Base-by-base conservation (phyloP, 805 yeast genomes). In the Zygoascus bituminiphila region DNA sequence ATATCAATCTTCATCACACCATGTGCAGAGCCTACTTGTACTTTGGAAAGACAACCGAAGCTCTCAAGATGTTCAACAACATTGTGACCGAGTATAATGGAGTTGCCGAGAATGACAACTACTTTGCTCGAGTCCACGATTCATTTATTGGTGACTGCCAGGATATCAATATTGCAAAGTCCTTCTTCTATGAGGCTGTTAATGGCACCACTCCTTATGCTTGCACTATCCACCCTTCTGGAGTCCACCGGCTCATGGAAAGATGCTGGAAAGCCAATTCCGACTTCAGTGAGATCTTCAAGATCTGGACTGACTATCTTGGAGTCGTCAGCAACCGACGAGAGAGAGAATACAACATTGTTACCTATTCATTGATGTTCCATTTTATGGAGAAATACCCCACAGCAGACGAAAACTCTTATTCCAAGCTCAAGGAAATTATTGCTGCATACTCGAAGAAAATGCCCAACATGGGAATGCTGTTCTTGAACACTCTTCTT, bases 121-220 rank as follows among this genome's bases (percentile, higher is more conserved):
- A 50, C 44, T 67, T 70, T 57, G 73, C 83, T 29, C 85, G 82
- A 65, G 81, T 86, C 42, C 95, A 86, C 68, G 71, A 84, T 52
- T 73, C 82, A 2, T 86, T 86, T 57, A 82, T 86, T 60, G 93
- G 94, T 41, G 79, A 77, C 55, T 82, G 88, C 63, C 78, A 77
- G 60, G 88, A 86, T 60, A 72, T 84, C 48, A 71, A 70, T 38
- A 81, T 86, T 42, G 86, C 95, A 4, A 78, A 77, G 59, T 76
- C 79, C 37, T 86, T 86, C 58, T 85, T 82, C 63, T 81, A 79
- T 56, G 84, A 82, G 62, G 91, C 87, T 2, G 70, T 84, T 45
- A 71, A 75, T 52, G 75, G 73, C 56, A 80, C 79, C 53, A 79
- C 84, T 74, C 94, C 94, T 15, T 86, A 86, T 61, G 68, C 71